Conservation (phyloP, 768 basidiomycete genomes). For the Kwoniella sp. region DNA sequence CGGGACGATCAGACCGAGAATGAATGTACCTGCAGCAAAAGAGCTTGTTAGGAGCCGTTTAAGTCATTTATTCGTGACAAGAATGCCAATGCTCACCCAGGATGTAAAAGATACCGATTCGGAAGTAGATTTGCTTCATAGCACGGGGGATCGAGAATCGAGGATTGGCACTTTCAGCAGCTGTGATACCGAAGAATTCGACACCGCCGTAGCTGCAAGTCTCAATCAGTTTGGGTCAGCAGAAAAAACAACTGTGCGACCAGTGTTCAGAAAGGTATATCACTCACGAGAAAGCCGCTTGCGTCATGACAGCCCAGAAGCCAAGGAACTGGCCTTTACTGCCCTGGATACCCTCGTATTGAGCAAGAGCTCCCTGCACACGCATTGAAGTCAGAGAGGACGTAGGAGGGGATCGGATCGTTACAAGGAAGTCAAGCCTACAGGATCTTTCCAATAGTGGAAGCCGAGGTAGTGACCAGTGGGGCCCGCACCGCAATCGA, state of each 20-base stretch:
- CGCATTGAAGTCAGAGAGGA: neutral
- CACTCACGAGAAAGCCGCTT: constrained; percentile 28
- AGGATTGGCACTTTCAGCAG: constrained; percentile 75
- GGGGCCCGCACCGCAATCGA: constrained; percentile 24
- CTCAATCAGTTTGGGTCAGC: neutral
- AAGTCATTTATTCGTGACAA: neutral
- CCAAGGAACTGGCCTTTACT: constrained; percentile 20
- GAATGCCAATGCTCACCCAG: constrained; percentile 41
- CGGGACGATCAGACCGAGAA: constrained; percentile 72
- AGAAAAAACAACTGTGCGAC: neutral
- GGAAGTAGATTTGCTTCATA: constrained; percentile 69
- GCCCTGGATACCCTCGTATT: constrained; percentile 12
- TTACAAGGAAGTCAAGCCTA: neutral
- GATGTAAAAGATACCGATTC: constrained; percentile 71
- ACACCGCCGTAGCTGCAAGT: constrained; percentile 66
- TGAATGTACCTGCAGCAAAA: constrained; percentile 60
- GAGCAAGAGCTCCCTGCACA: constrained; percentile 9
- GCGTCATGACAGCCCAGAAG: constrained; percentile 26
- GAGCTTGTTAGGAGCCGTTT: neutral
- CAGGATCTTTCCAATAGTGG: constrained; percentile 24
- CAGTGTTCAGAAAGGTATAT: neutral
- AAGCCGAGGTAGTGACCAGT: constrained; percentile 24
- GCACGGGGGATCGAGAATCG: constrained; percentile 67
- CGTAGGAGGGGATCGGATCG: no score
- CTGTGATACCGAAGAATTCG: constrained; percentile 71